phyloP scores from a whole-genome alignment of 495 filamentous ascomycete genomes.

The Hypoxylon cercidicola region DNA sequence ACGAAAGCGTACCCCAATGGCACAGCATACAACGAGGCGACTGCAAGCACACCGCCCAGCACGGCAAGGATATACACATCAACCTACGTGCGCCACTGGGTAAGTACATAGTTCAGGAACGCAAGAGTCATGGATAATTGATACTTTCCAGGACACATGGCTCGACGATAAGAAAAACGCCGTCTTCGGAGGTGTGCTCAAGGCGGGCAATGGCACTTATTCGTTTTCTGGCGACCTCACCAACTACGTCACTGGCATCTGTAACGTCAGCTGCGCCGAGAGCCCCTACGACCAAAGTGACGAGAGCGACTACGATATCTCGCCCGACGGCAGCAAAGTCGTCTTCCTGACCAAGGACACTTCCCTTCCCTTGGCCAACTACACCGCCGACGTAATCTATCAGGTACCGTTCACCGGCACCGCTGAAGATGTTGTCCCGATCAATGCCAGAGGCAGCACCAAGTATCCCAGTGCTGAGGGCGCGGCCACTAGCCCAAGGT shows the following conservation, averaged over 20 bases:
- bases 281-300: slow-evolving; percentile 52
- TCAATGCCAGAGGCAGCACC: slow-evolving; percentile 43
- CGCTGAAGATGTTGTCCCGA: slow-evolving; percentile 40
- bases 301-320: slow-evolving; percentile 55
- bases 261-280: slow-evolving; percentile 60
- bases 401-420: slow-evolving; percentile 61
- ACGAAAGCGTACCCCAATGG: slow-evolving; percentile 66
- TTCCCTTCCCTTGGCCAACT: slow-evolving; percentile 68
- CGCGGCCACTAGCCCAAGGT: slow-evolving; percentile 71
- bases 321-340: slow-evolving; percentile 56
- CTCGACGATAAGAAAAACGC: slow-evolving; percentile 67
- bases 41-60: slow-evolving; percentile 55
- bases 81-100: slow-evolving; percentile 72
- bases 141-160: slow-evolving; percentile 54
- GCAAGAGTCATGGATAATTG: not conserved
- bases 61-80: slow-evolving; percentile 66
- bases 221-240: slow-evolving; percentile 51
- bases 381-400: slow-evolving; percentile 73
- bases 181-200: slow-evolving; percentile 71
- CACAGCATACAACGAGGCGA: slow-evolving; percentile 64
- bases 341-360: slow-evolving; percentile 80
- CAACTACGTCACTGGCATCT: slow-evolving; percentile 61
- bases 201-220: slow-evolving; percentile 49
- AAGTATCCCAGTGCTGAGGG: slow-evolving; percentile 65
- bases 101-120: slow-evolving; percentile 3